Evolutionary conservation across 129 eudicot genomes (phyloP).

Genomic region (Sambucus nigra): DNA sequence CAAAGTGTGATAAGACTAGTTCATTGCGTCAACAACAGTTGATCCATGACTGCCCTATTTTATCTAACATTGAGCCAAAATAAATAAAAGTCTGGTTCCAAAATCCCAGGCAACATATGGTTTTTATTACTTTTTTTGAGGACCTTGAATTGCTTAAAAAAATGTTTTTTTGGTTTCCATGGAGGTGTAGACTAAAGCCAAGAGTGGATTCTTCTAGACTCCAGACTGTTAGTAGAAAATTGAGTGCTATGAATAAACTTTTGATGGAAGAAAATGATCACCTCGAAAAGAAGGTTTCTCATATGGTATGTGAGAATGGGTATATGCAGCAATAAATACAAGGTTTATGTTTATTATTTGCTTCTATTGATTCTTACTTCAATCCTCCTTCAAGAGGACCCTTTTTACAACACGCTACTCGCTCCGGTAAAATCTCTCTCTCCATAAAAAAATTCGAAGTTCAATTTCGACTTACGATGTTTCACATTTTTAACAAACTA

Average conservation of each 20-base stretch:
- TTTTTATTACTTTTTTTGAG: not conserved
- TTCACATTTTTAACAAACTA: no score
- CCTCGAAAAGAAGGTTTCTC: constrained; percentile 89
- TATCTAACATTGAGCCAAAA: constrained; percentile 83
- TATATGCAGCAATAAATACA: constrained; percentile 74
- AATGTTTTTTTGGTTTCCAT: not conserved
- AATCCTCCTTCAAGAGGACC: not conserved
- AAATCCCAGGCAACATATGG: constrained; percentile 52
- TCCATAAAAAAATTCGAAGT: not conserved
- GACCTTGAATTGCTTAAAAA: no score
- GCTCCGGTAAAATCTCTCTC: constrained; percentile 1
- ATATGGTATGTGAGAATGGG: constrained; percentile 80
- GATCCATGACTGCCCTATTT: constrained; percentile 74
- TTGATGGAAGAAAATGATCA: constrained; percentile 96
- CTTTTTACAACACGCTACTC: not conserved
- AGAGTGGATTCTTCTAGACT: constrained; percentile 68
- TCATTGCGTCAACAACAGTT: constrained; percentile 76
- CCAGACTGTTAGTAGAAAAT: constrained; percentile 74
- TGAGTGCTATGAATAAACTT: constrained; percentile 87
- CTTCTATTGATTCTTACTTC: not conserved
- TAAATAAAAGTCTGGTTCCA: constrained; percentile 98
- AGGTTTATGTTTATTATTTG: constrained; percentile 31
- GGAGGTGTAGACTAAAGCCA: constrained; percentile 87
- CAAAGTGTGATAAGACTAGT: constrained; percentile 87
- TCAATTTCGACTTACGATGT: no score